Conservation (phyloP, 441 rosid species). For the Populus hybrid region DNA sequence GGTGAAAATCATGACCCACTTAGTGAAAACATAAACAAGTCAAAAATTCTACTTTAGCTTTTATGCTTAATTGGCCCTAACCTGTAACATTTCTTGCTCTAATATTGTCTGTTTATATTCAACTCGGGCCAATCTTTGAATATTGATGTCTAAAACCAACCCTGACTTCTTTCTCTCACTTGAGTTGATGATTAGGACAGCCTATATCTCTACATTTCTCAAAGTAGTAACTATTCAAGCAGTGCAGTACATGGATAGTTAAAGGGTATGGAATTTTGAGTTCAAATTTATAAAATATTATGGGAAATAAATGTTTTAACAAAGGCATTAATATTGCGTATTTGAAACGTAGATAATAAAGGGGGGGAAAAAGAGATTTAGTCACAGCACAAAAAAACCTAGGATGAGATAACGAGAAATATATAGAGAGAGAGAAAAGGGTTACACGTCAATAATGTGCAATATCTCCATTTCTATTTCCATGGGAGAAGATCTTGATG, state of each 20-base stretch:
- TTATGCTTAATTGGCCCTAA: neutral
- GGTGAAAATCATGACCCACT: neutral
- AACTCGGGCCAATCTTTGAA: neutral
- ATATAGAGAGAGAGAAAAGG: no score
- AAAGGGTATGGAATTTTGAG: neutral
- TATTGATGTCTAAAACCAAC: neutral
- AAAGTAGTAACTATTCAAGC: neutral
- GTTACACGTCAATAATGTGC: no score
- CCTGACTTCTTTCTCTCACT: neutral
- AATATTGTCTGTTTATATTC: neutral
- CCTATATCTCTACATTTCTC: neutral
- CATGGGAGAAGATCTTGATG: no score
- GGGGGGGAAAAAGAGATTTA: no score
- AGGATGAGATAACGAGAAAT: no score
- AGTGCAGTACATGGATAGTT: neutral
- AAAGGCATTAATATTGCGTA: no score
- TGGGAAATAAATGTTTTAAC: no score
- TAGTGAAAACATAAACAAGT: neutral
- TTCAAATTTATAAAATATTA: no score
- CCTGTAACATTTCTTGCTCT: neutral
- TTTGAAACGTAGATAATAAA: no score
- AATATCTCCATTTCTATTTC: no score
- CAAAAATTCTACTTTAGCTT: neutral
- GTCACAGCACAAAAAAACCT: no score
- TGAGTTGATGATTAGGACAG: neutral